Evolutionary conservation across 805 yeast genomes (phyloP), one percentile per base, ranked within the genome.

Genomic region (Suhomyces sp.): DNA sequence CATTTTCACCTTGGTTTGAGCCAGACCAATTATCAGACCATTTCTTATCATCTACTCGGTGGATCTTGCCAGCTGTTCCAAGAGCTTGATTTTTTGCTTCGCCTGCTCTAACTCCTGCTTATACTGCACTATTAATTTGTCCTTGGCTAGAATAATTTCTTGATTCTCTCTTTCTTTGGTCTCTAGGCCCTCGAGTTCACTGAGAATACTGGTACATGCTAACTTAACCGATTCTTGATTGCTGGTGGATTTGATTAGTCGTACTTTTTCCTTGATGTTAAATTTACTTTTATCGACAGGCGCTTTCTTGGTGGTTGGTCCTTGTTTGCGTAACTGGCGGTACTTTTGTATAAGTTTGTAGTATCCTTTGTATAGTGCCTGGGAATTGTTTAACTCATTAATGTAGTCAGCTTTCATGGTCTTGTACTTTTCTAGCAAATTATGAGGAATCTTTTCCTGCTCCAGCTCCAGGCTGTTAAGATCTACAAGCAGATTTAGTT

Each of bases 341-440:
- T 72, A 71, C 52, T 70, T 69, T 35, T 62, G 49, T 27, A 67
- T 63, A 15, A 73, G 56, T 53, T 60, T 61, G 36, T 67, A 58
- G 55, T 72, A 73, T 8, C 69, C 67, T 46, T 68, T 59, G 53
- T 69, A 70, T 47, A 73, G 64, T 4, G 51, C 51, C 53, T 65
- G 66, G 17, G 66, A 62, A 22, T 59, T 64, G 24, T 56, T 57
- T 26, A 71, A 55, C 51, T 73, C 76, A 3, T 58, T 58, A 4
- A 71, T 53, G 51, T 66, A 70, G 33, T 67, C 69, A 15, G 57
- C 47, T 51, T 61, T 60, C 42, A 74, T 55, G 24, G 59, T 49
- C 3, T 60, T 41, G 50, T 66, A 73, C 47, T 60, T 54, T 4
- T 53, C 41, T 9, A 48, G 31, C 15, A 47, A 38, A 10, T 48